Evolutionary conservation across 2,329 filamentous ascomycete genomes (phyloP).

Genomic region (Penicillium glabrum): DNA sequence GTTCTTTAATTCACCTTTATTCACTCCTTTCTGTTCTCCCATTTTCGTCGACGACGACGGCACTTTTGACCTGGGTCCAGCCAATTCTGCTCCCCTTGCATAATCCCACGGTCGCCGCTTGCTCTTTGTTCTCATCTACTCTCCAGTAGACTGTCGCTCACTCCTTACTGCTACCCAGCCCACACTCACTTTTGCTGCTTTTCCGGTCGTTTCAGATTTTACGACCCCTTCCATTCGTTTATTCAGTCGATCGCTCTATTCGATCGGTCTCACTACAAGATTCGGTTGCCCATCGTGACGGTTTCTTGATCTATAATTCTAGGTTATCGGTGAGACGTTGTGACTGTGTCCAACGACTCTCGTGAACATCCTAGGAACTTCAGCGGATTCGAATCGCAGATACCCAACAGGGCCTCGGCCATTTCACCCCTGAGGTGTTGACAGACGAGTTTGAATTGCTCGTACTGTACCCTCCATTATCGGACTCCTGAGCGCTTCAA

Average conservation of each 20-base stretch:
- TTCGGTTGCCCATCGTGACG: constrained; percentile 23
- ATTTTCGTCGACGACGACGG: constrained; percentile 11
- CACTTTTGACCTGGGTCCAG: constrained; percentile 23
- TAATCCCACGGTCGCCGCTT: constrained; percentile 19
- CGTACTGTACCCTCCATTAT: constrained; percentile 18
- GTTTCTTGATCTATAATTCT: constrained; percentile 3
- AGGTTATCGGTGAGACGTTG: constrained; percentile 4
- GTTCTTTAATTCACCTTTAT: constrained; percentile 24
- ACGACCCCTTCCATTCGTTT: constrained; percentile 23
- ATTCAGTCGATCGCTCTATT: constrained; percentile 4
- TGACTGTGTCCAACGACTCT: constrained; percentile 14
- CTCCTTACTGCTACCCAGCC: constrained; percentile 20
- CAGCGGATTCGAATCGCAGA: not conserved
- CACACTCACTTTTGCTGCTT: constrained; percentile 8
- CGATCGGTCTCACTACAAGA: constrained; percentile 15
- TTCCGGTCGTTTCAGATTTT: constrained; percentile 18
- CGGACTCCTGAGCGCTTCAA: constrained; percentile 2
- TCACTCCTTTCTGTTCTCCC: constrained; percentile 20
- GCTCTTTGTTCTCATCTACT: constrained; percentile 19
- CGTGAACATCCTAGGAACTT: not conserved
- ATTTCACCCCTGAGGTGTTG: constrained; percentile 11
- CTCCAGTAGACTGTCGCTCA: constrained; percentile 16
- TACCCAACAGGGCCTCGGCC: not conserved
- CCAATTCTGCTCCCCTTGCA: constrained; percentile 21
- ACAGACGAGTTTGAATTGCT: constrained; percentile 17